Evolutionary conservation across 2,329 filamentous ascomycete genomes (phyloP).

Genomic region (Cryphonectria carpinicola): DNA sequence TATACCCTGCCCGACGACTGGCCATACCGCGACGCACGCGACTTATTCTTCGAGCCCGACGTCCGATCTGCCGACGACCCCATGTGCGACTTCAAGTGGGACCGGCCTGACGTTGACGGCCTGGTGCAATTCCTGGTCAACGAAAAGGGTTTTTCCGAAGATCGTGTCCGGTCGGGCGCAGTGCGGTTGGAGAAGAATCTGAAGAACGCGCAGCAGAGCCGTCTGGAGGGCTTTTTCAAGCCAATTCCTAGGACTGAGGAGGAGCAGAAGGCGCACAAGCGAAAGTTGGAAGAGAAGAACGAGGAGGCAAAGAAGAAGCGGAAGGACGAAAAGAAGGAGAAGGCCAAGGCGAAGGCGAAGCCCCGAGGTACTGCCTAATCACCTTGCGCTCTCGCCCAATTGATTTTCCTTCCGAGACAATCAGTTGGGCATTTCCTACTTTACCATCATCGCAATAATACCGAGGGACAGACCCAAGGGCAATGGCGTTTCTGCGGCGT

Average conservation of each 20-base stretch:
- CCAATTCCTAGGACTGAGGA: constrained; percentile 84
- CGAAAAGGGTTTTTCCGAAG: constrained; percentile 97
- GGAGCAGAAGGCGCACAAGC: constrained; percentile 83
- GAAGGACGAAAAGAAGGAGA: constrained; percentile 93
- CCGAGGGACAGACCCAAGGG: constrained; percentile 18
- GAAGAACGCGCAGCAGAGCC: constrained; percentile 87
- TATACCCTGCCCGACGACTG: constrained; percentile 92
- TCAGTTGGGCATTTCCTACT: constrained; percentile 7
- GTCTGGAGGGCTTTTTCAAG: constrained; percentile 97
- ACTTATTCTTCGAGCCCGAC: constrained; percentile 90
- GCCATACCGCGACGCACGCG: constrained; percentile 89
- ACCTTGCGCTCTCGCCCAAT: background rate
- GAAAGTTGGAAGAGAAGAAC: constrained; percentile 90
- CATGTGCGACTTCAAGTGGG: constrained; percentile 97
- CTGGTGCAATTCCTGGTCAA: constrained; percentile 87
- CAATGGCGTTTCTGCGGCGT: constrained; percentile 28
- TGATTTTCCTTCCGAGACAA: background rate
- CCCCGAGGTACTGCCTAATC: constrained; percentile 66
- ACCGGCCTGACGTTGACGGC: constrained; percentile 86
- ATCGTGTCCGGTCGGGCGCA: constrained; percentile 81
- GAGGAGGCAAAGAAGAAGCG: constrained; percentile 94
- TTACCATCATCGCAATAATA: constrained; percentile 13
- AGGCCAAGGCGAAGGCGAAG: constrained; percentile 87
- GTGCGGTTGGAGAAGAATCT: constrained; percentile 84
- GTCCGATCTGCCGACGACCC: constrained; percentile 82